Evolutionary conservation across 2,329 filamentous ascomycete species (phyloP).

Genomic region (Davidsoniella virescens): DNA sequence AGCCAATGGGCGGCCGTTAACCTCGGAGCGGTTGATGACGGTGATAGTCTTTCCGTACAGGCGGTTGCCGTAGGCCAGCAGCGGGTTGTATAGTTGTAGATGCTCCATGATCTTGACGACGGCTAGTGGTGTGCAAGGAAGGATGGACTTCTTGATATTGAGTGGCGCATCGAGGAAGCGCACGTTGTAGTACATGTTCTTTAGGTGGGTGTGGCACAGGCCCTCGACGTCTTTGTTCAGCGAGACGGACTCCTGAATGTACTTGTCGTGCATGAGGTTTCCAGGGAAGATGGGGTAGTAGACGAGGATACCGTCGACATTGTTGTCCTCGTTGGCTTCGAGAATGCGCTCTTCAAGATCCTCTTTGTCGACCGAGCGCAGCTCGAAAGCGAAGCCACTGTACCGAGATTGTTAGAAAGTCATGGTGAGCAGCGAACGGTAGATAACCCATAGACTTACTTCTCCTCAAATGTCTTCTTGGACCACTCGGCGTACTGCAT

Average conservation of each 20-base stretch:
- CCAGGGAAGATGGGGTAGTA: constrained; percentile 90
- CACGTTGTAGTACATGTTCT: constrained; percentile 99
- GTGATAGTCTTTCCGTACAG: constrained; percentile 89
- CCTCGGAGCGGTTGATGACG: constrained; percentile 90
- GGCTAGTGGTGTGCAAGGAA: constrained; percentile 90
- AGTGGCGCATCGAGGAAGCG: constrained; percentile 72
- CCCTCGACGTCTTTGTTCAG: constrained; percentile 91
- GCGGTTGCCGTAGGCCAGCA: constrained; percentile 81
- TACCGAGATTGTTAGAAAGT: neutral
- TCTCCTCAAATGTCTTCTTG: constrained; percentile 86
- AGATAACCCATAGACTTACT: constrained; percentile 42
- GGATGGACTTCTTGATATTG: constrained; percentile 71
- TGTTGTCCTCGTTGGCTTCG: constrained; percentile 61
- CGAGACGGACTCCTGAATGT: constrained; percentile 86
- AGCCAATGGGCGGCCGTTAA: constrained; percentile 82
- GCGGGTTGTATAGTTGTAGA: constrained; percentile 89
- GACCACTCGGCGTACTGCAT: constrained; percentile 95
- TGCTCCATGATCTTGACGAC: constrained; percentile 96
- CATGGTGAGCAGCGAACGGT: too few relatives aligned
- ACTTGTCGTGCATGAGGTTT: constrained; percentile 76
- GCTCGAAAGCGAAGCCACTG: constrained; percentile 79
- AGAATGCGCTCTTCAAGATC: constrained; percentile 79
- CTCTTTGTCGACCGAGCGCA: constrained; percentile 73
- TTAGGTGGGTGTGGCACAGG: constrained; percentile 80
- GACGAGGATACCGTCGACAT: constrained; percentile 80